These are phyloP conservation scores for Butyriboletus loyo DNA, from an alignment of 768 basidiomycete species.

Conservation along the genomic window DNA sequence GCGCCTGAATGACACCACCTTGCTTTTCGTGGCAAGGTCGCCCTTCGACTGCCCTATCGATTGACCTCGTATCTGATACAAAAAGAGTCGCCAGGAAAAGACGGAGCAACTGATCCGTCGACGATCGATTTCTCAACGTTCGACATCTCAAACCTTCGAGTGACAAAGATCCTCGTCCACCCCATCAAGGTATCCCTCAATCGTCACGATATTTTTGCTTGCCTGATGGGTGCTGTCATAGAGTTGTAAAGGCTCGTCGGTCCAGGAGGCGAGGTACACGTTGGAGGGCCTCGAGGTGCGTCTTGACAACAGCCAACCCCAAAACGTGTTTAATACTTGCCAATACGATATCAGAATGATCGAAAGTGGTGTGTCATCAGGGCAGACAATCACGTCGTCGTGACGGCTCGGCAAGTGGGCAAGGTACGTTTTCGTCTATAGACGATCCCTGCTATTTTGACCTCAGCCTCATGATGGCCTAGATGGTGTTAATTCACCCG, in stretches of 20 bases:
- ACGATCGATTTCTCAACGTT: slow-evolving; percentile 18
- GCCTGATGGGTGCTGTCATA: slow-evolving; percentile 24
- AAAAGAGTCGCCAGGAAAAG: not conserved
- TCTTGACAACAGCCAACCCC: not conserved
- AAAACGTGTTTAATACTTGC: not conserved
- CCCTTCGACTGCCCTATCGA: not conserved
- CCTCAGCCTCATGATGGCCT: not conserved
- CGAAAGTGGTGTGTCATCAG: slow-evolving; percentile 70
- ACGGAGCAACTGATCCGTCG: not conserved
- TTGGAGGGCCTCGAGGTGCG: slow-evolving; percentile 64
- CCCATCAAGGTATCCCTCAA: slow-evolving; percentile 54
- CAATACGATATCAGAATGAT: slow-evolving; percentile 52
- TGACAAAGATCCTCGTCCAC: slow-evolving; percentile 60
- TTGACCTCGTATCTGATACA: slow-evolving; percentile 11
- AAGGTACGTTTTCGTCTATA: slow-evolving; percentile 40
- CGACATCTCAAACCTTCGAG: slow-evolving; percentile 36
- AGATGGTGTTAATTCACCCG: slow-evolving; percentile 72
- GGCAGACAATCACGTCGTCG: slow-evolving; percentile 45
- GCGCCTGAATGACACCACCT: not conserved
- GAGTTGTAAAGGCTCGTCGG: slow-evolving; percentile 72
- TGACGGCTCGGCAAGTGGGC: slow-evolving; percentile 65
- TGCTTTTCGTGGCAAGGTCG: not conserved
- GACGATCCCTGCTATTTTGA: not conserved
- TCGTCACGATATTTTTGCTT: not conserved
- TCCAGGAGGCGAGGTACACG: slow-evolving; percentile 53